These are phyloP conservation scores for Syncephalis fuscata DNA, from an alignment of 371 early-diverging fungal species.

Conservation along the genomic window DNA sequence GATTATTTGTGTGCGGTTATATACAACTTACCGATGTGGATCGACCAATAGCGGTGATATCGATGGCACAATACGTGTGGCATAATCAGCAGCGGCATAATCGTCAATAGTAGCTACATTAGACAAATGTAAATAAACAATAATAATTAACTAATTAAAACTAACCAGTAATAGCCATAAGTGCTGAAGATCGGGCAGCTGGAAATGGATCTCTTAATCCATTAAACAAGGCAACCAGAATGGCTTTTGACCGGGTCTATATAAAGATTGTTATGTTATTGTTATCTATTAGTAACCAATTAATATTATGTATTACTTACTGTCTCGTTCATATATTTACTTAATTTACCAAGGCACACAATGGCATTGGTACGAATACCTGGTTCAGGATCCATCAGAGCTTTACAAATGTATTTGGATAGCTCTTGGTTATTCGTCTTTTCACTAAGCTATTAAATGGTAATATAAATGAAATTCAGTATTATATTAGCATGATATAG, in stretches of 20 bases:
- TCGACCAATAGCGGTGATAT: conserved; percentile 63
- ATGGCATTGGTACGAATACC: conserved; percentile 91
- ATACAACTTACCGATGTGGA: conserved; percentile 71
- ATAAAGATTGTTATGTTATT: too few species aligned
- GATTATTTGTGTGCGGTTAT: too few species aligned
- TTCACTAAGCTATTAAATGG: conserved; percentile 33
- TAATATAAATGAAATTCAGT: too few species aligned
- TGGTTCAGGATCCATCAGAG: conserved; percentile 82
- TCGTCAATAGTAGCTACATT: conserved; percentile 46
- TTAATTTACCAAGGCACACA: conserved; percentile 82
- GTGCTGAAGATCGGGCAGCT: conserved; percentile 74
- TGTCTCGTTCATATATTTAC: conserved; percentile 44
- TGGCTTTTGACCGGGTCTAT: conserved; percentile 50
- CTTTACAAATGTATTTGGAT: conserved; percentile 62
- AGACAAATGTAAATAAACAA: background rate
- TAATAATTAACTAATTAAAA: background rate
- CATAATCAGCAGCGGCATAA: conserved; percentile 56
- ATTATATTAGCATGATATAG: too few species aligned
- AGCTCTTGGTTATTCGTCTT: conserved; percentile 73
- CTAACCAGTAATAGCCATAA: conserved; percentile 64
- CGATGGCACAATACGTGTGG: conserved; percentile 54
- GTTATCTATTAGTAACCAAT: too few species aligned
- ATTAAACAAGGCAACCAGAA: conserved; percentile 67
- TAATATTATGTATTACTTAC: conserved; percentile 20
- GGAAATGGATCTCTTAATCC: conserved; percentile 83